These are phyloP conservation scores for Hibiscus mutabilis DNA, from an alignment of 345 rosid genomes.

Conservation along the genomic window DNA sequence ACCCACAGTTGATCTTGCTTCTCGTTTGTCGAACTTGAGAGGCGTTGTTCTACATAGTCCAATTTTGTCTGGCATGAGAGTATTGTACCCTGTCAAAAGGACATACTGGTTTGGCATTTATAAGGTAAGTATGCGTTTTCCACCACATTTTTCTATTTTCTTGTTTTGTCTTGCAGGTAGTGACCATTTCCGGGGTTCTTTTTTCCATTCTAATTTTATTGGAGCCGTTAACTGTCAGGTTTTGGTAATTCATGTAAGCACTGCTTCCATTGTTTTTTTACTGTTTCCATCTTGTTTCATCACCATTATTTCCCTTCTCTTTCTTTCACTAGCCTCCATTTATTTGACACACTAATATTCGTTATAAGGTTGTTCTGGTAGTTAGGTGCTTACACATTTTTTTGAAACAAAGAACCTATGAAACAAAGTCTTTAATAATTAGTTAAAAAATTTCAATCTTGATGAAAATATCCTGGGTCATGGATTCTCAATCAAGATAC, in stretches of 20 bases:
- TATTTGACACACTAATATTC: too few relatives aligned
- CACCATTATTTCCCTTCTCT: background rate
- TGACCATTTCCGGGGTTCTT: background rate
- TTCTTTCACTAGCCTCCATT: background rate
- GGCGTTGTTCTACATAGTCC: conserved; percentile 86
- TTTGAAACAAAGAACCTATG: too few relatives aligned
- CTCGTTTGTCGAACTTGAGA: conserved; percentile 67
- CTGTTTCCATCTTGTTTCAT: background rate
- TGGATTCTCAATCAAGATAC: too few relatives aligned
- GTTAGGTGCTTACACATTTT: too few relatives aligned
- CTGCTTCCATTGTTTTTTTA: background rate
- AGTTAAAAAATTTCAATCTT: too few relatives aligned
- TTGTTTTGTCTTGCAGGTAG: background rate
- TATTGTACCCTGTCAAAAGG: conserved; percentile 77
- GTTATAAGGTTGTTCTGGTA: too few relatives aligned
- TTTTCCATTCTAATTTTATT: conserved; percentile 25
- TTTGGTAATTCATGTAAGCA: conserved; percentile 82
- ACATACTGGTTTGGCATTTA: conserved; percentile 96
- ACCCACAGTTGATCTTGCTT: conserved; percentile 88
- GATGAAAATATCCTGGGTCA: too few relatives aligned
- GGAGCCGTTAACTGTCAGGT: conserved; percentile 67
- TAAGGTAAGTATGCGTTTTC: conserved; percentile 43
- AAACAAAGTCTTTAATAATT: too few relatives aligned
- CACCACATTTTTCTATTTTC: background rate
- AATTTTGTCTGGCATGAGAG: conserved; percentile 88